Percentiles rank a stretch among this genome's conserved stretches.
Conservation (phyloP, 306 rosid genomes). For the Elaeagnus macrophylla region DNA sequence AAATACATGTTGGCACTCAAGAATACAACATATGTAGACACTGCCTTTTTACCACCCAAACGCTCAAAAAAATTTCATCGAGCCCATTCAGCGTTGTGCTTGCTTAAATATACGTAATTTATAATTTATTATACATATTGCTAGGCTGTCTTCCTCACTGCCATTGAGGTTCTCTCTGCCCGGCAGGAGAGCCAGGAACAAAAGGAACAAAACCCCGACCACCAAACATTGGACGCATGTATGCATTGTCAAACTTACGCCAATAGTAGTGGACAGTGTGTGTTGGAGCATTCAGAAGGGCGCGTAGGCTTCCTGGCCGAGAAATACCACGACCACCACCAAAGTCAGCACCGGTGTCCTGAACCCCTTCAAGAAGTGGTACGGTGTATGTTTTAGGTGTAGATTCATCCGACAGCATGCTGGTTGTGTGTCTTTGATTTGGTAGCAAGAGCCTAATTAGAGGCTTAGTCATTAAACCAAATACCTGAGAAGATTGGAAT, state of each 20-base stretch:
- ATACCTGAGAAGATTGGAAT: slow-evolving; percentile 46
- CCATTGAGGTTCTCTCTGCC: slow-evolving; percentile 28
- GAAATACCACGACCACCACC: slow-evolving; percentile 17
- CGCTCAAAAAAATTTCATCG: slow-evolving; percentile 18
- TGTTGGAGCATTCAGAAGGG: slow-evolving; percentile 60
- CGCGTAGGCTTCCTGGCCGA: slow-evolving; percentile 60
- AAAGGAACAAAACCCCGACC: slow-evolving; percentile 91
- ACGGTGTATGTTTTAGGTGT: slow-evolving; percentile 48
- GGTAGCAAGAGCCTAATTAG: slow-evolving; percentile 71
- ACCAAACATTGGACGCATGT: slow-evolving; percentile 95
- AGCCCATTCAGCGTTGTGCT: slow-evolving; percentile 11
- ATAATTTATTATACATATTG: slow-evolving; percentile 22
- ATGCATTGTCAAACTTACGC: slow-evolving; percentile 75
- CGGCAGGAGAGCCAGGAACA: slow-evolving; percentile 54
- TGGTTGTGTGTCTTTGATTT: slow-evolving; percentile 38
- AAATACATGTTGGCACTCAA: background rate
- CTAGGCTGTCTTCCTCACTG: slow-evolving; percentile 26
- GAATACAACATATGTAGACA: slow-evolving; percentile 9
- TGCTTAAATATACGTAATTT: slow-evolving; percentile 17
- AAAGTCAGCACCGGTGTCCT: slow-evolving; percentile 53
- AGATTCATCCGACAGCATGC: slow-evolving; percentile 41
- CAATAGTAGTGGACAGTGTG: slow-evolving; percentile 77
- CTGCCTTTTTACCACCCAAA: slow-evolving; percentile 22
- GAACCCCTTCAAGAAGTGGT: slow-evolving; percentile 56
- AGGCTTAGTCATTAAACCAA: slow-evolving; percentile 90